Base-by-base conservation (phyloP, 495 filamentous ascomycete genomes). In the Podospora conica region DNA sequence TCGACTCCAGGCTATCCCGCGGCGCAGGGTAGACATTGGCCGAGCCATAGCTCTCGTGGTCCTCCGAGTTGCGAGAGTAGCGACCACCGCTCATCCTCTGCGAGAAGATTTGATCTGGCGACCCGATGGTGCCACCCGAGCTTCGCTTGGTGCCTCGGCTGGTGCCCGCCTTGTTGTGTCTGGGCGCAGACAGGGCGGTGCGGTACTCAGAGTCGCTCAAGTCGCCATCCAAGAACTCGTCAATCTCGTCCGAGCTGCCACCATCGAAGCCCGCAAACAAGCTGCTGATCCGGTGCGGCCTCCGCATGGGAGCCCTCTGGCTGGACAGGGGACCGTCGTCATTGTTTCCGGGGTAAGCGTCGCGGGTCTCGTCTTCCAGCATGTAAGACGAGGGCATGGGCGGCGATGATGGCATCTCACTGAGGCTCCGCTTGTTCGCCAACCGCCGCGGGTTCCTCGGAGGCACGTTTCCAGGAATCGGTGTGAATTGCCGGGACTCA, bases 241-340 rank as follows among this genome's bases (percentile, higher is more conserved):
- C 83, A n/a, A 60, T 75, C 58, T 86, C 84, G 59, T 87, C 85
- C 2, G 83, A 84, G 66, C 82, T 85, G 58, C 68, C 86, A 8
- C 79, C 78, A 61, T 88, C 83, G 67, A 96, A 94, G 1, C 91
- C 91, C 22, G 91, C 91, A 72, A 95, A 94, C n/a, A 96, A 79
- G 73, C 90, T 93, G 70, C 89, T 92, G 29, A 90, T 88, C 66
- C 90, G 81, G 67, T 88, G 85, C 2, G 90, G 91, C 40, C 90
- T 83, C 65, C 88, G 85, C 62, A 91, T 80, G 21, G 83, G 82
- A 15, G 84, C 82, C 40, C 77, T 82, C n/a, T 87, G 82, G 57
- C 77, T 81, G 5, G 86, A 86, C 64, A 93, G 73, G 2, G 91
- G 90, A 0, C 89, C 91, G 68, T 93, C 89, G 70, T 94, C 91